Evolutionary conservation across 257 asterid genomes (phyloP).

Genomic region (Jasminum sambac): DNA sequence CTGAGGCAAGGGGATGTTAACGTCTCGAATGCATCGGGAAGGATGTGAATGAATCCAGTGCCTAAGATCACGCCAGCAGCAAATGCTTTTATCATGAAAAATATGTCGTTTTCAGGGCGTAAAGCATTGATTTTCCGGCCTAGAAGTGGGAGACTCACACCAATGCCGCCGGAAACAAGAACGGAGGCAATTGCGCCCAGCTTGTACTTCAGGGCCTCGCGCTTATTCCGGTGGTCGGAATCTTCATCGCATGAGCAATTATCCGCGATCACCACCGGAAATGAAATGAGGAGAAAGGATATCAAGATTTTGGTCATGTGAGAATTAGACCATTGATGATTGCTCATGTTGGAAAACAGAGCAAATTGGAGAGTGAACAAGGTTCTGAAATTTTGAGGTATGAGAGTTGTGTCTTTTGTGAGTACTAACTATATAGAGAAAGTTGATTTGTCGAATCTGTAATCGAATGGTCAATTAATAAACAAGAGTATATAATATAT

Average conservation of each 20-base stretch:
- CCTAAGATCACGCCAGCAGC: constrained; percentile 56
- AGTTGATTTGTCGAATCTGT: constrained; percentile 4
- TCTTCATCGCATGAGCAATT: constrained; percentile 25
- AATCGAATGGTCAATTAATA: constrained; percentile 5
- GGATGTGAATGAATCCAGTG: constrained; percentile 49
- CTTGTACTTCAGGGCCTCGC: constrained; percentile 48
- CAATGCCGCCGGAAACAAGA: constrained; percentile 39
- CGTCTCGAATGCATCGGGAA: constrained; percentile 46
- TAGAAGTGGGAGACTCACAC: constrained; percentile 47
- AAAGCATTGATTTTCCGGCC: constrained; percentile 36
- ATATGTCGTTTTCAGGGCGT: constrained; percentile 43
- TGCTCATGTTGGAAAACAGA: constrained; percentile 28
- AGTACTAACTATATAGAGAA: constrained; percentile 5
- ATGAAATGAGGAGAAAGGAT: constrained; percentile 1
- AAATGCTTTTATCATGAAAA: constrained; percentile 54
- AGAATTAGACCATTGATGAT: constrained; percentile 4
- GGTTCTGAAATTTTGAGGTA: constrained; percentile 9
- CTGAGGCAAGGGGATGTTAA: constrained; percentile 43
- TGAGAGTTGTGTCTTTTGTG: neutral
- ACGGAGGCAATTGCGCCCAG: constrained; percentile 35
- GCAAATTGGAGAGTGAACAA: constrained; percentile 5
- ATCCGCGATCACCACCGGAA: constrained; percentile 5
- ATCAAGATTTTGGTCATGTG: constrained; percentile 17
- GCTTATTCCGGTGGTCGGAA: constrained; percentile 19
- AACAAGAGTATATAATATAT: neutral